Conservation (phyloP, 805 yeast genomes). For the Metschnikowia santaceciliae region DNA sequence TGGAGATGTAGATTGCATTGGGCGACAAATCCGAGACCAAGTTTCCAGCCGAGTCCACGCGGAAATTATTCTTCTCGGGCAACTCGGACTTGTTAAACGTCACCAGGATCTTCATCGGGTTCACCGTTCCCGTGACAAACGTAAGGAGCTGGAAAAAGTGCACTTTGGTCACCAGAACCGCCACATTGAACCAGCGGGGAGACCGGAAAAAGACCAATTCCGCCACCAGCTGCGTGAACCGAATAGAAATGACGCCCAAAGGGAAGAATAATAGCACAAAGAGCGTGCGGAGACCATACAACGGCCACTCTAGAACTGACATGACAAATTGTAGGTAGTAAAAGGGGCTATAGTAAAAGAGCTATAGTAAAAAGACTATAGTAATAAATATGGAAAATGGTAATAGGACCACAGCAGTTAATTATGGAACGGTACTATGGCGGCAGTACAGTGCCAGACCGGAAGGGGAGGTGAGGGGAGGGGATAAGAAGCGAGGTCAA, state of each 20-base stretch:
- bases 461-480: too few species aligned
- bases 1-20: conserved; percentile 68
- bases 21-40: conserved; percentile 34
- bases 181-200: conserved; percentile 33
- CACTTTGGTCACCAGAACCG: conserved; percentile 52
- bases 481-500: too few species aligned
- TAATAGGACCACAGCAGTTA: too few species aligned
- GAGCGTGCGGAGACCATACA: conserved; percentile 20
- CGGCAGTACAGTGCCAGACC: too few species aligned
- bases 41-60: conserved; percentile 18
- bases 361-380: too few species aligned
- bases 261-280: conserved; percentile 22
- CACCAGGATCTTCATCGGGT: conserved; percentile 51
- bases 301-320: conserved; percentile 9
- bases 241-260: conserved; percentile 37
- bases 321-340: neutral
- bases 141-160: conserved; percentile 55
- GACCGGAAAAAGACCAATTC: conserved; percentile 26
- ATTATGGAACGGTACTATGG: too few species aligned
- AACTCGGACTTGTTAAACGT: conserved; percentile 43
- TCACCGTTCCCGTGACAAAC: conserved; percentile 45
- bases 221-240: conserved; percentile 44
- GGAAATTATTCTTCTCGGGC: conserved; percentile 26
- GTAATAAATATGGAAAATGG: too few species aligned
- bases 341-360: too few species aligned